Evolutionary conservation across 2,329 filamentous ascomycete genomes (phyloP).

Genomic region (Escovopsis weberi): DNA sequence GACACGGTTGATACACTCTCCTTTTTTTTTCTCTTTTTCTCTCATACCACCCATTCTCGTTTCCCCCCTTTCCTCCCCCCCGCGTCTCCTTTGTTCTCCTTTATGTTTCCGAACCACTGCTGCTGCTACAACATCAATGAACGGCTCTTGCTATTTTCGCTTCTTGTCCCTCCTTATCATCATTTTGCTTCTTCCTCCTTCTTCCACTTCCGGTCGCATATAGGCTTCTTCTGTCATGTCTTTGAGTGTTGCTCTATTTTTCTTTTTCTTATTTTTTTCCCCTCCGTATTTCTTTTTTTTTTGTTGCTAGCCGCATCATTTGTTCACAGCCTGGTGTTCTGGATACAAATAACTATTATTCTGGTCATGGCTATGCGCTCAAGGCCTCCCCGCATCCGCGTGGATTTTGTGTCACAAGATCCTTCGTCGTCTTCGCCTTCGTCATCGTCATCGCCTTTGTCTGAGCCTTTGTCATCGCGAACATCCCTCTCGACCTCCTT

Average conservation of each 20-base stretch:
- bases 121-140: too few relatives aligned
- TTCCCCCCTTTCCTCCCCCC: neutral
- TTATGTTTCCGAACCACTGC: too few relatives aligned
- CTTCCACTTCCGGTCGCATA: neutral
- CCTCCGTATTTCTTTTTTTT: neutral
- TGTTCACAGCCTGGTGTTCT: slow-evolving; percentile 20
- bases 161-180: neutral
- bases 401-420: neutral
- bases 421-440: too few relatives aligned
- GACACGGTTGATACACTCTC: neutral
- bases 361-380: slow-evolving; percentile 1
- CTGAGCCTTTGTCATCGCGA: neutral
- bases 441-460: neutral
- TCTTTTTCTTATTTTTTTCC: neutral
- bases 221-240: neutral
- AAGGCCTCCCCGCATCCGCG: neutral
- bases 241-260: neutral
- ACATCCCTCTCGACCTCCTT: neutral
- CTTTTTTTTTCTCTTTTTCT: neutral
- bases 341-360: slow-evolving; percentile 13
- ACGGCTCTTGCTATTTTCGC: neutral
- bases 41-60: neutral
- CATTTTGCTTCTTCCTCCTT: neutral
- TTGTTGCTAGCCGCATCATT: neutral
- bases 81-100: neutral